These are phyloP conservation scores for Begonia fuchsioides DNA, from an alignment of 306 rosid species.

Conservation along the genomic window DNA sequence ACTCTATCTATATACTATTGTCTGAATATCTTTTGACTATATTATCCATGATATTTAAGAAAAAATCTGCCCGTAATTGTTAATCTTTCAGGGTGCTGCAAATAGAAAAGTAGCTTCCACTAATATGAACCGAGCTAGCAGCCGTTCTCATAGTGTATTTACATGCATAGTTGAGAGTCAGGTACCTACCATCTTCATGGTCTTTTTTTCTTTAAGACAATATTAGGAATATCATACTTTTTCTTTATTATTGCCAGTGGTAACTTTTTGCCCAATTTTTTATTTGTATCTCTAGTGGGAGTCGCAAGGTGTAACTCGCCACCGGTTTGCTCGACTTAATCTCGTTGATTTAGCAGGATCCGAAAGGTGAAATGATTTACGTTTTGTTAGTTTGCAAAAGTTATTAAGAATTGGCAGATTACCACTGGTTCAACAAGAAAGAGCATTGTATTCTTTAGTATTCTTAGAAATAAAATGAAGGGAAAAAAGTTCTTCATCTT, in stretches of 20 bases:
- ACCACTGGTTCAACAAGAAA: too few relatives aligned
- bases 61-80: background rate
- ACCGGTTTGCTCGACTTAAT: constrained; percentile 87
- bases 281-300: constrained; percentile 65
- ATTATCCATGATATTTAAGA: too few relatives aligned
- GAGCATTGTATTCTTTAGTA: too few relatives aligned
- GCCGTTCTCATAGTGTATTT: constrained; percentile 97
- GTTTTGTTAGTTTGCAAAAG: too few relatives aligned
- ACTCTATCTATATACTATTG: background rate
- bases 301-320: constrained; percentile 88
- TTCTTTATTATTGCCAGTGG: background rate
- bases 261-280: background rate
- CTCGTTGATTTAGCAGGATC: constrained; percentile 99
- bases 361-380: constrained; percentile 47
- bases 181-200: constrained; percentile 21
- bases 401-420: too few relatives aligned
- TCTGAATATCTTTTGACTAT: too few relatives aligned
- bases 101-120: constrained; percentile 96
- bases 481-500: too few relatives aligned
- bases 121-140: constrained; percentile 93
- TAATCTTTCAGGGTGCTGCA: constrained; percentile 61
- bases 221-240: background rate
- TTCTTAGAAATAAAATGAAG: too few relatives aligned
- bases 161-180: constrained; percentile 90
- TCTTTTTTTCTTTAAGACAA: constrained; percentile 4